Base-by-base conservation (phyloP, 2,329 filamentous ascomycete genomes). In the Penicillium sp. region DNA sequence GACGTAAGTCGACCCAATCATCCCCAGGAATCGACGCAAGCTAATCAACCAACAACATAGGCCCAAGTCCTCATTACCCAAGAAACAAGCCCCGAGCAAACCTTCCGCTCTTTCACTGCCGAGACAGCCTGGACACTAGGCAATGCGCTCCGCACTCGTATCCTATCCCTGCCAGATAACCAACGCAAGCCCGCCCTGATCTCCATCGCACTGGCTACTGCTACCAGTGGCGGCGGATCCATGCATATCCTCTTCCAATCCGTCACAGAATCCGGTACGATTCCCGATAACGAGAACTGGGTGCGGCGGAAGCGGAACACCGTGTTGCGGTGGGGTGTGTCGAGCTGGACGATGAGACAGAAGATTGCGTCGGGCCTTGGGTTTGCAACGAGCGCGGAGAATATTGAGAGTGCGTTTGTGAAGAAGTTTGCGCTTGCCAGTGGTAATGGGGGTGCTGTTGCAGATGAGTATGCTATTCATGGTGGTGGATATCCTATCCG, bases 401-500 rank as follows among this genome's bases (percentile, higher is more conserved):
- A 85, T 11, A 82, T 92, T 61, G 88, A 92, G 75, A 77, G 70
- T 25, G 78, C 76, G 3, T 92, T 93, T 72, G 81, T 81, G 42
- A 79, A 80, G 31, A 88, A 89, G 70, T 90, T 84, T 68, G 86
- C 82, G 33, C 77, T 93, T 67, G 81, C 83, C 6, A 73, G 73
- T 54, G 75, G 77, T 42, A 82, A 81, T 50, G 79, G 80, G 16
- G 70, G 71, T 2, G 66, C 64, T 9, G 66, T 69, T 21, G 82
- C 81, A 2, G 80, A 81, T 53, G 78, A 84, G 31, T 93, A 90
- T 77, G 90, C 90, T 1, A 89, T 92, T 60, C 89, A 93, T 72
- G 91, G 91, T 0, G 91, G 91, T 23, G 91, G 82, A 0, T 85
- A 91, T 61, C 91, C 91, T 0, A 83, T 93, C 31, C 81, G 85